phyloP scores from a whole-genome alignment of 1,284 basidiomycete genomes.

The Heterobasidion occidentale region DNA sequence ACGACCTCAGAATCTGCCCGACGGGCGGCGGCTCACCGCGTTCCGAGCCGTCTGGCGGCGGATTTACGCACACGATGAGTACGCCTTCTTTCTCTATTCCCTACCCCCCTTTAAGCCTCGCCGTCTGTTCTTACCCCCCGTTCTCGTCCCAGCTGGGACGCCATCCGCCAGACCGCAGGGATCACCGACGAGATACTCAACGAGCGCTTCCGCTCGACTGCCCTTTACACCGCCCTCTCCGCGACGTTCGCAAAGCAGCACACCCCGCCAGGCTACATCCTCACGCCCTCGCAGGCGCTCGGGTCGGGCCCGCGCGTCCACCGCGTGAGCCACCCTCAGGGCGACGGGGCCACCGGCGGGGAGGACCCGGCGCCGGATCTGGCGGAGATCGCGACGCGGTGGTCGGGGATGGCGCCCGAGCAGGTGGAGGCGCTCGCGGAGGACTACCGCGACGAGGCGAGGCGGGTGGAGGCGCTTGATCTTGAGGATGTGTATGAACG shows the following conservation, averaged over 20 bases:
- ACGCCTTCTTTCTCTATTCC: conserved; percentile 19
- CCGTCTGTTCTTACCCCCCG: neutral
- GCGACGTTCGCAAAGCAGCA: conserved; percentile 36
- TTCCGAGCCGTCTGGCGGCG: conserved; percentile 79
- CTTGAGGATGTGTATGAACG: conserved; percentile 53
- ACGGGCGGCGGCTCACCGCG: conserved; percentile 59
- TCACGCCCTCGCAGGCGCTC: conserved; percentile 43
- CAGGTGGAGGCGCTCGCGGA: conserved; percentile 45
- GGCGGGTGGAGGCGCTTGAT: conserved; percentile 43
- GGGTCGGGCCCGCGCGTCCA: neutral
- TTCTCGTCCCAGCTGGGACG: conserved; percentile 57
- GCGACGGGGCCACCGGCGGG: too few relatives aligned
- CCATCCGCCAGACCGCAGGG: conserved; percentile 57
- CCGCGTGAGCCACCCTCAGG: too few relatives aligned
- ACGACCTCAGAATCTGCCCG: conserved; percentile 50
- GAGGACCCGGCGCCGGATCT: conserved; percentile 34
- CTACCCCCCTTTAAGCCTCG: neutral
- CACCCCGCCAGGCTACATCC: conserved; percentile 39
- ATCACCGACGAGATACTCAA: conserved; percentile 67
- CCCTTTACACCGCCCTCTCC: conserved; percentile 56
- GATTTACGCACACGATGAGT: conserved; percentile 87
- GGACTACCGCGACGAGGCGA: conserved; percentile 56
- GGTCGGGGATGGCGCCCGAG: conserved; percentile 60
- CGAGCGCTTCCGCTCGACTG: conserved; percentile 57
- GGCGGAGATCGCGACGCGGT: conserved; percentile 56